Evolutionary conservation across 495 filamentous ascomycete genomes (phyloP).

Genomic region (Penicillium salamii): DNA sequence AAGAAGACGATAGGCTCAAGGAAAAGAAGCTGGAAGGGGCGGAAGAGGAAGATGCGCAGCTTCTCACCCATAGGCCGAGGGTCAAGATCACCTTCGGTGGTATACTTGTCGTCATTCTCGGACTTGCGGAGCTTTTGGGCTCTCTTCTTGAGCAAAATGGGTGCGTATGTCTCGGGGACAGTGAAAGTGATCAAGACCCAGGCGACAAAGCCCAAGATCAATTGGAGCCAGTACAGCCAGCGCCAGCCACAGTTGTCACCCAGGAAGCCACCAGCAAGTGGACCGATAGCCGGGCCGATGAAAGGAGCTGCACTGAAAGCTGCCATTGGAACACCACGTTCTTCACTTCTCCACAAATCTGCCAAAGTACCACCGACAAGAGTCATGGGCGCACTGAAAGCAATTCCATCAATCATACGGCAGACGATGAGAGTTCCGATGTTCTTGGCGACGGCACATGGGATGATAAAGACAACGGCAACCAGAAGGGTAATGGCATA

Average conservation of each 20-base stretch:
- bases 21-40: constrained; percentile 79
- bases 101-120: constrained; percentile 60
- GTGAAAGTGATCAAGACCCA: constrained; percentile 75
- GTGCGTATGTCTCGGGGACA: constrained; percentile 77
- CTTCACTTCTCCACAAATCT: constrained; percentile 80
- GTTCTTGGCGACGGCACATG: constrained; percentile 71
- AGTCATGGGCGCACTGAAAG: constrained; percentile 81
- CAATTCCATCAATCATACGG: constrained; percentile 73
- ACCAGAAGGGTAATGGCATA: constrained; percentile 55
- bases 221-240: constrained; percentile 83
- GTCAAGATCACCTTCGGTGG: constrained; percentile 74
- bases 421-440: constrained; percentile 71
- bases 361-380: constrained; percentile 76
- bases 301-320: constrained; percentile 79
- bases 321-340: constrained; percentile 83
- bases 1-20: constrained; percentile 76
- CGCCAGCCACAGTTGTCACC: constrained; percentile 68
- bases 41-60: constrained; percentile 63
- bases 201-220: constrained; percentile 64
- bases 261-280: constrained; percentile 73
- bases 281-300: constrained; percentile 69
- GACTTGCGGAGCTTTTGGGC: constrained; percentile 65
- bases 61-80: constrained; percentile 59
- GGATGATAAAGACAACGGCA: constrained; percentile 74
- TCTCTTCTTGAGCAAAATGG: constrained; percentile 61